Percentiles rank a stretch among this genome's conserved stretches.
phyloP scores from a whole-genome alignment of 148 eudicot genomes.

The Vaccinium corymbosum region DNA sequence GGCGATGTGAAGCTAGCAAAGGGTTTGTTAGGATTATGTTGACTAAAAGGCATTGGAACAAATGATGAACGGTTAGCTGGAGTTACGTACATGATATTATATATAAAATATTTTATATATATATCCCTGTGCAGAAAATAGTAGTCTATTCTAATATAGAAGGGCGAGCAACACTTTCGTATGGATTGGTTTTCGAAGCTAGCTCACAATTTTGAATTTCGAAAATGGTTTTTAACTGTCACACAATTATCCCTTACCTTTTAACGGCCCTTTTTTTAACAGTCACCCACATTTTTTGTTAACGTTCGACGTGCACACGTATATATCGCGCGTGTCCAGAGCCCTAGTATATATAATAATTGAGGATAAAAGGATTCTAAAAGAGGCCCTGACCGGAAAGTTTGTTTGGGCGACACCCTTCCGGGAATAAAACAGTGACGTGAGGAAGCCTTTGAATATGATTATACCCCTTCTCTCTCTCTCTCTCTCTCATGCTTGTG shows the following conservation, averaged over 20 bases:
- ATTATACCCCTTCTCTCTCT: background rate
- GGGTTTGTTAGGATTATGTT: constrained; percentile 58
- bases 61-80: constrained; percentile 40
- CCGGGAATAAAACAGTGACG: constrained; percentile 41
- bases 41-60: constrained; percentile 39
- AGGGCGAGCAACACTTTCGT: no score
- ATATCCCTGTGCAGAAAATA: background rate
- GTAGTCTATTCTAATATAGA: no score
- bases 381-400: constrained; percentile 19
- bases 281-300: no score
- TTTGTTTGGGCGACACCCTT: constrained; percentile 28
- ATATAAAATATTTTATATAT: background rate
- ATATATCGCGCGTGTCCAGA: no score
- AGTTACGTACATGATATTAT: constrained; percentile 35
- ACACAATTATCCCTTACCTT: no score
- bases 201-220: no score
- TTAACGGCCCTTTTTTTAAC: no score
- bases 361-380: background rate
- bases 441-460: constrained; percentile 18
- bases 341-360: background rate
- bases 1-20: constrained; percentile 21
- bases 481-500: background rate
- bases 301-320: no score
- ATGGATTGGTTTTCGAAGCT: no score
- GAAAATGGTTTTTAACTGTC: no score